Evolutionary conservation across 1,284 basidiomycete species (phyloP).

Genomic region (Boletus sp.): DNA sequence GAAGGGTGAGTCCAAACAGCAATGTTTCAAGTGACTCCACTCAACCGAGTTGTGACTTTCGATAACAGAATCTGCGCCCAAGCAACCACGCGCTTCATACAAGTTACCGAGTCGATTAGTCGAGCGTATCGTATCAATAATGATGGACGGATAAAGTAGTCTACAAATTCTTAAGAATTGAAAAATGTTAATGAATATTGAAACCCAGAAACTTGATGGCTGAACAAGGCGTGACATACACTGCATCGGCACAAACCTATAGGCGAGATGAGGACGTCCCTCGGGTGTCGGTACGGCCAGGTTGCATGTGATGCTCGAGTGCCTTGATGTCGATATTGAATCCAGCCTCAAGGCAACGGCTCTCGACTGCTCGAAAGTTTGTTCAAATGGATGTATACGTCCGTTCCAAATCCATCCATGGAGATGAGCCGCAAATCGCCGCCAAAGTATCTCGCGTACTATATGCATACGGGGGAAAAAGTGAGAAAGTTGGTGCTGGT

Average conservation of each 20-base stretch:
- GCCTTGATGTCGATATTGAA: background rate
- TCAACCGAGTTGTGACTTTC: background rate
- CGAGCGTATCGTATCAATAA: constrained; percentile 8
- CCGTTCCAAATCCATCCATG: constrained; percentile 97
- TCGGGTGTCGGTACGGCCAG: background rate
- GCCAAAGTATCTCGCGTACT: constrained; percentile 97
- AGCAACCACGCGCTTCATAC: background rate
- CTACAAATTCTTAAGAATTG: background rate
- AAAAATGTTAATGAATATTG: too few species aligned
- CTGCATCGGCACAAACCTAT: background rate
- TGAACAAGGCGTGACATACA: constrained; percentile 13
- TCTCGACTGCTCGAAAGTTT: constrained; percentile 82
- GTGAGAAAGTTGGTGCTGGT: constrained; percentile 15
- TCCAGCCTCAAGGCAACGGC: constrained; percentile 57
- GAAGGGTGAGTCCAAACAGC: background rate
- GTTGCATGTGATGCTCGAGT: background rate
- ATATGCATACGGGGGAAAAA: constrained; percentile 12
- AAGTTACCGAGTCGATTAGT: background rate
- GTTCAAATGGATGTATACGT: constrained; percentile 91
- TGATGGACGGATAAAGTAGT: constrained; percentile 6
- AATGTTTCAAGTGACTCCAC: background rate
- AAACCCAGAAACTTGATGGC: background rate
- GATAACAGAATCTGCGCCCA: background rate
- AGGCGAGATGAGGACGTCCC: constrained; percentile 1
- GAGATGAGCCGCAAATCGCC: constrained; percentile 96